Conservation (phyloP, 306 rosid genomes). For the Casuarina cunninghamiana region DNA sequence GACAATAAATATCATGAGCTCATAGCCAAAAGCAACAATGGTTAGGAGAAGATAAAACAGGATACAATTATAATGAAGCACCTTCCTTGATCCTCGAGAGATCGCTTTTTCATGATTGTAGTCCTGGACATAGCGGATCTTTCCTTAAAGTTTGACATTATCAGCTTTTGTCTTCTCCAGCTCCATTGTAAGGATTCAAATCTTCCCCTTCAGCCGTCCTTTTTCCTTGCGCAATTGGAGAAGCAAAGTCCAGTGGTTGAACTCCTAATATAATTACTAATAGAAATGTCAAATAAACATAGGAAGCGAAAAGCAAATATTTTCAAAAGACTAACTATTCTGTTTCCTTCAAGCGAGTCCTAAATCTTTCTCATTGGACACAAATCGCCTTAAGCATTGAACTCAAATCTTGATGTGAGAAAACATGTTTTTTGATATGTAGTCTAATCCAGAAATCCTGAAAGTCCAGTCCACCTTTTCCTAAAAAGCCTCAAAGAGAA, state of each 20-base stretch:
- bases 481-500: too few species aligned
- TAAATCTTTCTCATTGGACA: conserved; percentile 91
- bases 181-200: conserved; percentile 69
- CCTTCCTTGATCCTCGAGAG: conserved; percentile 96
- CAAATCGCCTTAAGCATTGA: conserved; percentile 99
- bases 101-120: conserved; percentile 89
- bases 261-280: conserved; percentile 25
- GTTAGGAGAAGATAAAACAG: conserved; percentile 11
- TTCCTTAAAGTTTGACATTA: conserved; percentile 95
- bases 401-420: conserved; percentile 80
- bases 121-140: conserved; percentile 96
- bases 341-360: conserved; percentile 86
- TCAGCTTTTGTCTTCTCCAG: conserved; percentile 90
- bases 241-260: conserved; percentile 18
- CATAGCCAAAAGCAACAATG: background rate
- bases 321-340: conserved; percentile 67
- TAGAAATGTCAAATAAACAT: conserved; percentile 10
- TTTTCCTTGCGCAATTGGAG: conserved; percentile 62
- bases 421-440: conserved; percentile 58
- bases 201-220: conserved; percentile 88
- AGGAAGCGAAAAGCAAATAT: background rate
- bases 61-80: conserved; percentile 22
- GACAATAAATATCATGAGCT: background rate
- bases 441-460: conserved; percentile 42
- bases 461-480: too few species aligned